Base-by-base conservation (phyloP, 2,329 filamentous ascomycete species). In the Fusarium pseudonygamai region DNA sequence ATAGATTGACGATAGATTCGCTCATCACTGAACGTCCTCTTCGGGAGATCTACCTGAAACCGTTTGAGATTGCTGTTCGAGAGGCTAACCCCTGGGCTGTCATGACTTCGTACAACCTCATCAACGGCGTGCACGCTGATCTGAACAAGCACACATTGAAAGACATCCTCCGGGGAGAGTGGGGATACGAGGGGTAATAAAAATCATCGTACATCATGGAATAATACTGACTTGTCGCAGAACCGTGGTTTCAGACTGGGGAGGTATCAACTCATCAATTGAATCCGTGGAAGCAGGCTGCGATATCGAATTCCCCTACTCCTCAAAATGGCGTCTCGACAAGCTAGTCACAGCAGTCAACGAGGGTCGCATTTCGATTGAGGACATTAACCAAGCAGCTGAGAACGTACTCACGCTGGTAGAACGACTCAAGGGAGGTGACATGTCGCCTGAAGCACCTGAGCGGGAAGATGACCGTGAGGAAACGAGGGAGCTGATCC, bases 51-150 rank as follows among this genome's bases (percentile, higher is more conserved):
- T 94, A 93, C 73, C 87, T 94, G n/a, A 89, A 90, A 50, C 92
- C 92, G 0, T 94, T 94, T 72, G 91, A 93, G 81, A 93, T 93
- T 77, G 91, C 91, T 1, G 84, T 93, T 43, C 85, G 91, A 49
- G 90, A 93, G 72, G 89, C 91, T 20, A 90, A 92, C 62, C 90
- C 91, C 6, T 92, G 90, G 90, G 90, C 90, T 10, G 80, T 93
- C 49, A 93, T 93, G 91, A 88, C 88, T 9, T 90, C 90, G 4
- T 93, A 93, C 77, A 93, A 93, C 74, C 83, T 91, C 36, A 81
- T 93, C 73, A 93, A 93, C 78, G 90, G 91, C 9, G 80, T 87
- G 9, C 89, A 91, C 73, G 86, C 88, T 11, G 77, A 78, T 18
- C 86, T 89, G 84, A 88, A 90, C 72, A 81, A 79, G 20, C 83